A percentile compares a stretch with the other conserved stretches of the same genome.
These are phyloP conservation scores for Fusarium chaquense DNA, from an alignment of 2,329 filamentous ascomycete species.

Conservation along the genomic window DNA sequence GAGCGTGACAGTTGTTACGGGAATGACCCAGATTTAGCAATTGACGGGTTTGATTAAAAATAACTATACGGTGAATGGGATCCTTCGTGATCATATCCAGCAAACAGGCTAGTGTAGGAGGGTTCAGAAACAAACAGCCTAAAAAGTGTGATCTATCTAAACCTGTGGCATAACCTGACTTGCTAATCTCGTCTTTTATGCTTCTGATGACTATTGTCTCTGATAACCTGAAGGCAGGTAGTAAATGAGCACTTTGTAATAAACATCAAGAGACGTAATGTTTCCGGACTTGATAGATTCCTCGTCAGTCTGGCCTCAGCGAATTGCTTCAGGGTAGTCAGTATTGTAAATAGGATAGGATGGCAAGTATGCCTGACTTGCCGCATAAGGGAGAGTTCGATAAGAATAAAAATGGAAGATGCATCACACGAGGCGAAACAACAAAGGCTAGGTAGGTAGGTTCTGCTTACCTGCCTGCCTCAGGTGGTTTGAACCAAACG, in stretches of 20 bases:
- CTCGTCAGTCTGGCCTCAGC: background rate
- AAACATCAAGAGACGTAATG: background rate
- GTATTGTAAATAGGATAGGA: background rate
- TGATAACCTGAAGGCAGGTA: background rate
- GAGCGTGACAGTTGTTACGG: background rate
- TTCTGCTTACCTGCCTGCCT: background rate
- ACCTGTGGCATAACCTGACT: too few species aligned
- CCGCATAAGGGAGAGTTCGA: background rate
- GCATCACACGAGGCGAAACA: background rate
- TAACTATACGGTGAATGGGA: background rate
- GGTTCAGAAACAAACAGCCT: too few species aligned
- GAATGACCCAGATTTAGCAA: constrained; percentile 8
- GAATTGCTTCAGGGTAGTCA: background rate
- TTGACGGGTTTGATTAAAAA: background rate
- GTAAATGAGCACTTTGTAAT: background rate
- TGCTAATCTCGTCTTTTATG: too few species aligned
- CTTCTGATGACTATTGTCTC: too few species aligned
- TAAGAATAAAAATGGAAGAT: background rate
- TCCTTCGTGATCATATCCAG: background rate
- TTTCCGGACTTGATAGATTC: background rate
- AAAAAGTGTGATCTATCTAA: too few species aligned
- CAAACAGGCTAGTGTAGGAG: background rate
- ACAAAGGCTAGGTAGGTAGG: too few species aligned
- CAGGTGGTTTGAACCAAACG: background rate
- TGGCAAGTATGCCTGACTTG: background rate